These are phyloP conservation scores for Agaricus bisporus DNA, from an alignment of 768 basidiomycete species.

Conservation along the genomic window DNA sequence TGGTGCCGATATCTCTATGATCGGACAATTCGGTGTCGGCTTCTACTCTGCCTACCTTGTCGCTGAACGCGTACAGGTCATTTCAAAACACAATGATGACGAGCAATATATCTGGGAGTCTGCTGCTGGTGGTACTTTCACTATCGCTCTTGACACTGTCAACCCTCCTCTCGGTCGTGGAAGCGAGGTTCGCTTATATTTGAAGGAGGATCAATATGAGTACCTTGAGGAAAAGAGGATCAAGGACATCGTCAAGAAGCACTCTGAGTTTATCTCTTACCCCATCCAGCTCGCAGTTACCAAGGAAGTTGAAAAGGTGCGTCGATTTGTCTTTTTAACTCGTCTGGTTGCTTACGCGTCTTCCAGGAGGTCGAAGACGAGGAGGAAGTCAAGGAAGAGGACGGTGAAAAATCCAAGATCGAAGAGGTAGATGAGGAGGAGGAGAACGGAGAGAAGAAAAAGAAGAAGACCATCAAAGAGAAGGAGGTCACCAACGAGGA, in stretches of 20 bases:
- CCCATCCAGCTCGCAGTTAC: slow-evolving; percentile 97
- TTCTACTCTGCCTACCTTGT: slow-evolving; percentile 99
- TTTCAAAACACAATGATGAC: slow-evolving; percentile 99
- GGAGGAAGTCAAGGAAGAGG: slow-evolving; percentile 67
- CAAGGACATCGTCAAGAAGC: slow-evolving; percentile 99
- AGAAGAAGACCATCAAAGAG: slow-evolving; percentile 94
- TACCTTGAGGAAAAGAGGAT: slow-evolving; percentile 99
- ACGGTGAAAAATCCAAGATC: slow-evolving; percentile 71
- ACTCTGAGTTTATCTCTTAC: slow-evolving; percentile 99
- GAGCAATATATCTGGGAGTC: slow-evolving; percentile 99
- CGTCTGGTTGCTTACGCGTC: slow-evolving; percentile 8
- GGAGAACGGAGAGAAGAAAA: slow-evolving; percentile 87
- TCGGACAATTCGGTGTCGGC: slow-evolving; percentile 99
- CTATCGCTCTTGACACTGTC: slow-evolving; percentile 89
- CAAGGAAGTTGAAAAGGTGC: slow-evolving; percentile 98
- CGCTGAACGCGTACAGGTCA: slow-evolving; percentile 96
- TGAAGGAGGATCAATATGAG: slow-evolving; percentile 99
- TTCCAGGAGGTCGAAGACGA: slow-evolving; percentile 81
- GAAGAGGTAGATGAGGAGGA: slow-evolving; percentile 83
- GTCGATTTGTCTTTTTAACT: slow-evolving; percentile 16
- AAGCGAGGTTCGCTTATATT: slow-evolving; percentile 83
- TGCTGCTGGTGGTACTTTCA: slow-evolving; percentile 99
- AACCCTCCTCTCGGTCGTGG: slow-evolving; percentile 92
- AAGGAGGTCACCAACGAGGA: slow-evolving; percentile 86
- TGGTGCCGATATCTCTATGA: slow-evolving; percentile 92